Evolutionary conservation across 2,329 filamentous ascomycete species (phyloP), one percentile per base, ranked within the genome.

Genomic region (Xylariaceae sp.): DNA sequence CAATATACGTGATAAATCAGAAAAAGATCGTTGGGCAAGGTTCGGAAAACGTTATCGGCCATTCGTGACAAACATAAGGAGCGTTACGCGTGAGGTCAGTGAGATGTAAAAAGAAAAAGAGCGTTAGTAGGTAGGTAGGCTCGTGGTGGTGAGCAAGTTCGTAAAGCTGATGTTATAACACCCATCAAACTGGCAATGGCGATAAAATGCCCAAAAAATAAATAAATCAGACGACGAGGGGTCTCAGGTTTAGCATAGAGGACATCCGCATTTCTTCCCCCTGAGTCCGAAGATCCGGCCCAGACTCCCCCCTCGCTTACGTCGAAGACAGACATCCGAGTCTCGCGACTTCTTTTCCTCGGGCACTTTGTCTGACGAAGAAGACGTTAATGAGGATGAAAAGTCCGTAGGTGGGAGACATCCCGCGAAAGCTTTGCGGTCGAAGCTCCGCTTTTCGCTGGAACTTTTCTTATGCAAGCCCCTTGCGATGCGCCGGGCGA

Each of bases 401-500:
- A 19, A 19, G 19, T 19, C 19, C 19, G 19, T 19, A 19, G 19
- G 19, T 19, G 19, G 19, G 19, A 47, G 48, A 6, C 50, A 37
- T 30, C 31, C 30, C 42, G 51, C 19, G 4, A 35, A 11, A 6
- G 50, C 55, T 48, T 61, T 59, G 43, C 55, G 53, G 41, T 60
- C 54, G 27, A 27, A 47, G n/a, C 42, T 44, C n/a, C 61, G 57
- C 54, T 64, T 66, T 49, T 65, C 62, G 53, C 64, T 65, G 2
- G 62, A 61, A 52, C 65, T 68, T 56, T 68, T 70, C 62, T 68
- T 68, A 53, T 69, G 67, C 26, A 80, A 72, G 19, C 74, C 72
- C 45, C 76, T 75, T 51, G 77, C 75, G 19, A 75, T 68, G 3
- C 71, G 68, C n/a, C 64, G 65, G 0, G 67, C 68, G 35, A 72